Conservation (phyloP, 148 eudicot genomes). For the Rhododendron henanense region DNA sequence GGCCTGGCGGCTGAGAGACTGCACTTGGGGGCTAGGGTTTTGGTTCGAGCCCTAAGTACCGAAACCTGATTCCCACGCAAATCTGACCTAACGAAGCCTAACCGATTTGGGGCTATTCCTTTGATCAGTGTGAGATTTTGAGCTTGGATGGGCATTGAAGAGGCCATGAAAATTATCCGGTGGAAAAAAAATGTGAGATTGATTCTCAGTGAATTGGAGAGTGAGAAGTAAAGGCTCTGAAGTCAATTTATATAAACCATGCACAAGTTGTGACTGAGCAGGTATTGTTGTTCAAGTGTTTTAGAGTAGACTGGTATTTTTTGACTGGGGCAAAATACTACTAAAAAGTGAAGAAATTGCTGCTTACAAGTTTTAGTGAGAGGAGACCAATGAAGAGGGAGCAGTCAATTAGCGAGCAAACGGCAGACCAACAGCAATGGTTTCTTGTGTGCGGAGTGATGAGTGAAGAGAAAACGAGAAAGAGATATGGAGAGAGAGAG, state of each 20-base stretch:
- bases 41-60: constrained; percentile 15
- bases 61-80: constrained; percentile 30
- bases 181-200: not conserved
- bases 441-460: too few relatives aligned
- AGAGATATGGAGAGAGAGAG: too few relatives aligned
- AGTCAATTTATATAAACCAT: too few relatives aligned
- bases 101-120: constrained; percentile 28
- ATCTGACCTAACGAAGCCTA: constrained; percentile 37
- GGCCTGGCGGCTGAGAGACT: constrained; percentile 73
- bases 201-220: not conserved
- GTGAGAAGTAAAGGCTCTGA: not conserved
- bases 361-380: not conserved
- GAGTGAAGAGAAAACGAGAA: too few relatives aligned
- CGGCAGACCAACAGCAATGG: too few relatives aligned
- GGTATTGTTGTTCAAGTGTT: too few relatives aligned
- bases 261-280: too few relatives aligned
- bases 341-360: too few relatives aligned
- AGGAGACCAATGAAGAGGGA: not conserved
- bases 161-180: constrained; percentile 37
- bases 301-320: not conserved
- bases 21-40: constrained; percentile 47
- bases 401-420: too few relatives aligned
- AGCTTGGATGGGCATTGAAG: constrained; percentile 54
- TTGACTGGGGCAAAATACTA: not conserved
- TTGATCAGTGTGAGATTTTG: constrained; percentile 24